Conservation (phyloP, 176 grass and related monocot species). For the Musa beccarii region DNA sequence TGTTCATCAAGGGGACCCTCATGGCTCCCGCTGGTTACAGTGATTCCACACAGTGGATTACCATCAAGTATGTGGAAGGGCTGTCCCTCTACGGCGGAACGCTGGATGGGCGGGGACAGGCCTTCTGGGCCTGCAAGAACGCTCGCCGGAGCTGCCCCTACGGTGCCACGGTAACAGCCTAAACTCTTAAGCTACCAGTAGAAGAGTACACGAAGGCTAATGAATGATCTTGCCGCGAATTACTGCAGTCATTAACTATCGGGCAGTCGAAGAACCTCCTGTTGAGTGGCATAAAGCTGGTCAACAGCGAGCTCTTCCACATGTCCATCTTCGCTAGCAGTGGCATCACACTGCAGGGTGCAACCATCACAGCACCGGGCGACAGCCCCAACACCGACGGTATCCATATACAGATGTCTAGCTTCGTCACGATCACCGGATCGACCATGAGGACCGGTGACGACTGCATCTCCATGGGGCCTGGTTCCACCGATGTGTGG, state of each 20-base stretch:
- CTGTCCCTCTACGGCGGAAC: conserved; percentile 40
- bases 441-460: background rate
- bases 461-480: conserved; percentile 4
- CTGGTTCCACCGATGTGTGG: background rate
- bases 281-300: background rate
- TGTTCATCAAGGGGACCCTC: conserved; percentile 41
- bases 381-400: conserved; percentile 1
- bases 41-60: conserved; percentile 28
- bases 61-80: conserved; percentile 50
- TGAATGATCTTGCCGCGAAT: no score
- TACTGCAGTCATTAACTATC: background rate
- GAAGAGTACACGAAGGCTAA: no score
- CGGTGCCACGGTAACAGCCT: conserved; percentile 28
- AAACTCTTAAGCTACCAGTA: no score
- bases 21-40: conserved; percentile 29
- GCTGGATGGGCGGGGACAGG: conserved; percentile 34
- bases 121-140: conserved; percentile 46
- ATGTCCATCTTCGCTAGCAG: background rate
- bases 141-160: conserved; percentile 23
- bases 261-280: background rate
- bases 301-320: conserved; percentile 3
- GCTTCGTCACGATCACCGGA: background rate
- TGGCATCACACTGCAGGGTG: background rate
- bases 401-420: background rate
- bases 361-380: background rate